Evolutionary conservation across 441 rosid species (phyloP), one percentile per base, ranked within the genome.

Genomic region (Croton laevigatus): DNA sequence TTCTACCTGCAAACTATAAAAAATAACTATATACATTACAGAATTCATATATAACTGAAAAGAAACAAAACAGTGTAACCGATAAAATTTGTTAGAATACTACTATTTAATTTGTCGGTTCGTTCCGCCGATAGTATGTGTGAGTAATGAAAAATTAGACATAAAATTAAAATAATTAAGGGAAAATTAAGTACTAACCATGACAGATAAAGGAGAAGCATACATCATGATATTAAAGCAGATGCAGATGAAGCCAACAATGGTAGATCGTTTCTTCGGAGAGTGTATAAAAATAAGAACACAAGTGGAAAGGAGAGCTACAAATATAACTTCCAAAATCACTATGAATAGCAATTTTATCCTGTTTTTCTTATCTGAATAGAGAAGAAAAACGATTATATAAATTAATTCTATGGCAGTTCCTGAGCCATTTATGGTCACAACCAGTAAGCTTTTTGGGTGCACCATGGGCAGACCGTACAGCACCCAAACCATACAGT

Each of bases 391-490:
- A 20, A 87, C 66, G 42, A 77, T 53, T 4, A 94, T 67, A 75
- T 83, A 92, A 3, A 82, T 66, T 10, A 87, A 2, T 78, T 89
- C 91, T 42, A 94, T 89, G 32, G 78, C 66, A 2, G 83, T 55
- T 10, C 99, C 99, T 0, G 91, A 3, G 0, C 88, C 93, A 49
- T 92, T 94, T 42, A 89, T 90, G 80, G 97, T 94, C 17, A 85
- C 4, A 52, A 94, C 96, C 75, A 94, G 72, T 23, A 72, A 72
- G 82, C 93, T 92, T 61, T 90, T 2, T 0, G 97, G 93, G 75
- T 85, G 92, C 65, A 94, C 94, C 77, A 76, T 54, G 9, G 99
- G 99, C 9, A 92, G 84, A 0, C 97, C 99, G 7, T 88, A 94
- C 57, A 94, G 69, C 14, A 89, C 84, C 99, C 97, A 94, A 16